These are phyloP conservation scores for Apiotrichum akiyoshidainum DNA, from an alignment of 1,284 basidiomycete genomes.

Conservation along the genomic window DNA sequence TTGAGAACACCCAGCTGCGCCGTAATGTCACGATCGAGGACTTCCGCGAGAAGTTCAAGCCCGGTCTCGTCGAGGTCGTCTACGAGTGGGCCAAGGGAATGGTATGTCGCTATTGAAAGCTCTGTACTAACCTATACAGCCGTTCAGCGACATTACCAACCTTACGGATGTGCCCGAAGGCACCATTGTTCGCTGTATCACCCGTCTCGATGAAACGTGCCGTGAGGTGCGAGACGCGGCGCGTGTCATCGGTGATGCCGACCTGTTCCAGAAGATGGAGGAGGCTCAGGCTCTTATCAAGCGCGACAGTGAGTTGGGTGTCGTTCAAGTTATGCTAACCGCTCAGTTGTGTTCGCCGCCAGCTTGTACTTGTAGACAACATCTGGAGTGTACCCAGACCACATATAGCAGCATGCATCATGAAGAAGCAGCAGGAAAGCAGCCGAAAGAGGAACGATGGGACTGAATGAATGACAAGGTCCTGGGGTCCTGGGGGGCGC, in stretches of 20 bases:
- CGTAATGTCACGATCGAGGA: slow-evolving; percentile 77
- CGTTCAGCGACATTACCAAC: slow-evolving; percentile 88
- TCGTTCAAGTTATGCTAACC: not conserved
- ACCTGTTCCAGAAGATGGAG: slow-evolving; percentile 97
- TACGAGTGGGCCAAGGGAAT: slow-evolving; percentile 99
- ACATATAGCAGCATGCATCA: too few relatives aligned
- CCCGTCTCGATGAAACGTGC: slow-evolving; percentile 93
- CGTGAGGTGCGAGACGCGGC: slow-evolving; percentile 95
- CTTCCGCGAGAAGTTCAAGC: slow-evolving; percentile 70
- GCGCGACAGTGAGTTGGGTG: slow-evolving; percentile 73
- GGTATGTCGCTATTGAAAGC: slow-evolving; percentile 56
- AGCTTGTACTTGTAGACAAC: slow-evolving; percentile 70
- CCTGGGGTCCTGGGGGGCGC: too few relatives aligned
- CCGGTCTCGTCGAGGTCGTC: slow-evolving; percentile 89
- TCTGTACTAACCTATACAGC: slow-evolving; percentile 55
- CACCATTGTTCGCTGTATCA: slow-evolving; percentile 94
- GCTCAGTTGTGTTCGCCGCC: slow-evolving; percentile 73
- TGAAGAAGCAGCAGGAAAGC: too few relatives aligned
- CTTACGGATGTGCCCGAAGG: slow-evolving; percentile 96
- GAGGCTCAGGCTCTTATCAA: slow-evolving; percentile 89
- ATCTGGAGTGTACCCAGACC: too few relatives aligned
- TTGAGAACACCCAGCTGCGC: slow-evolving; percentile 71
- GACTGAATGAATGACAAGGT: too few relatives aligned
- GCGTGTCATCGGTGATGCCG: slow-evolving; percentile 92
- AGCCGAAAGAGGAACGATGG: too few relatives aligned